phyloP scores from a whole-genome alignment of 352 stramenopile species.

The Globisporangium solare region DNA sequence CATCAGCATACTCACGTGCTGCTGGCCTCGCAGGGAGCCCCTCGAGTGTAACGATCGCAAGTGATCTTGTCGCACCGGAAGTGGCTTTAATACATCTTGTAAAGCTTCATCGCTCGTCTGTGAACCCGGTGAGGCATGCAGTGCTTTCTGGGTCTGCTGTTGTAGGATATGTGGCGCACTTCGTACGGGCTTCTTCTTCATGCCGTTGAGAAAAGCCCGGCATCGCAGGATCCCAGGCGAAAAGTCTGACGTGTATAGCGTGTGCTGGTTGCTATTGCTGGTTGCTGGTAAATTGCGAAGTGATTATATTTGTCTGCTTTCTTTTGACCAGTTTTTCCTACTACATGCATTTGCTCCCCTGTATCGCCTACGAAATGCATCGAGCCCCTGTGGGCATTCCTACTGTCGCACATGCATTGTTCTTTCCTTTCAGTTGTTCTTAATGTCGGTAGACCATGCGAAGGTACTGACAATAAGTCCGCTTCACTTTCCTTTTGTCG shows the following conservation, averaged over 20 bases:
- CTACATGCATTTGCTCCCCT: too few species aligned
- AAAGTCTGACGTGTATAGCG: slow-evolving; percentile 47
- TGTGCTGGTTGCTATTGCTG: too few species aligned
- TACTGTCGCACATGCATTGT: too few species aligned
- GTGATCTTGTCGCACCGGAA: background rate
- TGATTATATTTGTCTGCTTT: too few species aligned
- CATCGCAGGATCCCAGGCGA: slow-evolving; percentile 35
- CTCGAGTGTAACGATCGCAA: slow-evolving; percentile 7
- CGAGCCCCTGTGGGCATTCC: too few species aligned
- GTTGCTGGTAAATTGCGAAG: too few species aligned
- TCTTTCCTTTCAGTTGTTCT: too few species aligned
- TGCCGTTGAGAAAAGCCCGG: slow-evolving; percentile 54
- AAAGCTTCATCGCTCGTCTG: background rate
- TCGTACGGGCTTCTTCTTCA: slow-evolving; percentile 34
- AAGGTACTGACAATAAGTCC: too few species aligned
- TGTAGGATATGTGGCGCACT: slow-evolving; percentile 19
- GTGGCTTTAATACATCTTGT: background rate
- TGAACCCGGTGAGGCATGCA: background rate
- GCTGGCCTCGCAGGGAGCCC: slow-evolving; percentile 1
- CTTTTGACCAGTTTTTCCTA: too few species aligned
- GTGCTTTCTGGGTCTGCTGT: slow-evolving; percentile 18
- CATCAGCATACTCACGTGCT: slow-evolving; percentile 9
- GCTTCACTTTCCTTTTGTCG: too few species aligned
- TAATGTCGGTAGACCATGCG: too few species aligned
- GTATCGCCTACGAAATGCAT: too few species aligned